Evolutionary conservation across 257 asterid species (phyloP).

Genomic region (Solanum pinnatisectum): DNA sequence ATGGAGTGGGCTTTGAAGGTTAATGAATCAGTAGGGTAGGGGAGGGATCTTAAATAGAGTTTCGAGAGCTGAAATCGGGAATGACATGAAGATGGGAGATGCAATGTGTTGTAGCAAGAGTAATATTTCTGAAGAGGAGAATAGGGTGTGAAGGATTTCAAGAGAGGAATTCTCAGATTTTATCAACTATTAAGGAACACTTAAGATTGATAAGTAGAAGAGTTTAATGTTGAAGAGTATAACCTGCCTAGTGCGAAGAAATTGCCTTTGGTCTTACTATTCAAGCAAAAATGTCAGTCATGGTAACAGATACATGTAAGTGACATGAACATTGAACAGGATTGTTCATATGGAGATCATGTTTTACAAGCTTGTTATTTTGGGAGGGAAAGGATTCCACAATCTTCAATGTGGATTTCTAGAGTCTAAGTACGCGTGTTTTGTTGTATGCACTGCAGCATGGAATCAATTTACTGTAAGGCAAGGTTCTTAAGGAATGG

Average conservation of each 20-base stretch:
- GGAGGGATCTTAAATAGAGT: background rate
- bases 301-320: background rate
- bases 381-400: background rate
- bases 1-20: background rate
- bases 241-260: background rate
- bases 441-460: background rate
- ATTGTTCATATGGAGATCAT: background rate
- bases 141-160: background rate
- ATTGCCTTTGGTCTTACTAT: background rate
- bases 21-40: background rate
- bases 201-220: background rate
- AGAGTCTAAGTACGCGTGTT: background rate
- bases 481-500: background rate
- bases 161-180: background rate
- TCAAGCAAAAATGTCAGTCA: background rate
- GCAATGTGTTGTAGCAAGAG: background rate
- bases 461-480: background rate
- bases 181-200: background rate
- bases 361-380: background rate
- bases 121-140: background rate
- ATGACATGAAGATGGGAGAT: background rate
- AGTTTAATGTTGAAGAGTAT: background rate
- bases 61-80: background rate
- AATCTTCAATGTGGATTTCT: background rate
- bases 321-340: background rate